Evolutionary conservation across 441 rosid genomes (phyloP).

Genomic region (Brassica hybrid): DNA sequence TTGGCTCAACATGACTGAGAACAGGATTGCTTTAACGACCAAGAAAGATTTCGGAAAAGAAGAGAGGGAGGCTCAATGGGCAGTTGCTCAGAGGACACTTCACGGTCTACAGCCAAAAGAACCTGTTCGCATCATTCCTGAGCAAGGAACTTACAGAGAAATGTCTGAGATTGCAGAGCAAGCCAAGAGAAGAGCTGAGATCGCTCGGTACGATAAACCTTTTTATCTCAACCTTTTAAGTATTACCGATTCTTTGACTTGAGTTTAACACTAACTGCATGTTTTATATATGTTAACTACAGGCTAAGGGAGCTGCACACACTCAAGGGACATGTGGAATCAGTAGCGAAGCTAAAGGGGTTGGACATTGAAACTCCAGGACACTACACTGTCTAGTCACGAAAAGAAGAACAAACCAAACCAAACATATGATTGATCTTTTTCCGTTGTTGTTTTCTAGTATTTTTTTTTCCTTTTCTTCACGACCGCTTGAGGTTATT

Average conservation of each 20-base stretch:
- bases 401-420: background rate
- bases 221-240: background rate
- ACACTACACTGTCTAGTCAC: conserved; percentile 72
- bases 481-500: background rate
- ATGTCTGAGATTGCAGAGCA: conserved; percentile 89
- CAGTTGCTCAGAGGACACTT: conserved; percentile 81
- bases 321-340: conserved; percentile 93
- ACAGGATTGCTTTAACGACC: conserved; percentile 86
- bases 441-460: background rate
- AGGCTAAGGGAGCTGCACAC: conserved; percentile 91
- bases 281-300: conserved; percentile 6
- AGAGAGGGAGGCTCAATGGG: conserved; percentile 95
- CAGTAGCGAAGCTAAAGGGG: conserved; percentile 90
- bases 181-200: conserved; percentile 85
- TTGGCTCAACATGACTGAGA: conserved; percentile 73
- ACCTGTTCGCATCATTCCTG: conserved; percentile 55
- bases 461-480: background rate
- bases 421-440: conserved; percentile 9
- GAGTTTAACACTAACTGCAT: background rate
- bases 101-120: conserved; percentile 88
- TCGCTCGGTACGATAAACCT: conserved; percentile 61
- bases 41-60: conserved; percentile 89
- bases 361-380: conserved; percentile 85
- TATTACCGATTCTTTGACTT: background rate
- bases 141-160: conserved; percentile 78